Evolutionary conservation across 495 filamentous ascomycete genomes (phyloP), one percentile per base, ranked within the genome.

Genomic region (Penicillium malachiteum): DNA sequence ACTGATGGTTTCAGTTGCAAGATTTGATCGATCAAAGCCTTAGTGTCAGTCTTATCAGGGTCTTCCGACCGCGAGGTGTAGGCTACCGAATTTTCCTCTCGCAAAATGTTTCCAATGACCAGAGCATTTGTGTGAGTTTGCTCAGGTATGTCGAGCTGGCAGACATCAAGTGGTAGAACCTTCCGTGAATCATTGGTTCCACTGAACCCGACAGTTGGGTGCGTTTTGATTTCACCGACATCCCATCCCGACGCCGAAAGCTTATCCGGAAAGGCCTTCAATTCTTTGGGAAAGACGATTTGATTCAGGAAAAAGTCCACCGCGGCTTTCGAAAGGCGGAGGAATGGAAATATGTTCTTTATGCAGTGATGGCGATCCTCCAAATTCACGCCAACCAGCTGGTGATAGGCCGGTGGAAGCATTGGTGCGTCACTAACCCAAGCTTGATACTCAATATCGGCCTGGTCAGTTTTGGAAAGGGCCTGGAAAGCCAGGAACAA

Each of bases 241-340:
- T 91, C 87, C 85, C 87, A 91, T 0, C 84, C 87, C 0, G 87
- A 90, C 0, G 84, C 76, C 0, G 84, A 85, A 2, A 91, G 70
- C 61, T 88, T 92, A 1, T 77, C 54, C 0, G 82, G 79, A 52
- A 88, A 92, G 45, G 82, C 75, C 39, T 79, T 86, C 66, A 83
- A 78, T 52, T 88, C 83, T 55, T 76, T 84, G 0, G 85, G 79
- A 54, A 90, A 92, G 0, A 91, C 84, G 8, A 87, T 55, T 5
- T 75, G 60, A 3, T 80, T 65, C 3, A 92, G 65, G 60, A 81
- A 90, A 58, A 81, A 91, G 55, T 92, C 81, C 11, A 90, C 74
- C 0, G 68, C 67, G 0, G 65, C 66, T 54, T 84, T 86, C 0
- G 74, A 66, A 41, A 72, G 76, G 0, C 78, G 76, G 4, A 91